A percentile compares a stretch with the other conserved stretches of the same genome.
Conservation (phyloP, 78 protist genomes). For the Fonticula alba region DNA sequence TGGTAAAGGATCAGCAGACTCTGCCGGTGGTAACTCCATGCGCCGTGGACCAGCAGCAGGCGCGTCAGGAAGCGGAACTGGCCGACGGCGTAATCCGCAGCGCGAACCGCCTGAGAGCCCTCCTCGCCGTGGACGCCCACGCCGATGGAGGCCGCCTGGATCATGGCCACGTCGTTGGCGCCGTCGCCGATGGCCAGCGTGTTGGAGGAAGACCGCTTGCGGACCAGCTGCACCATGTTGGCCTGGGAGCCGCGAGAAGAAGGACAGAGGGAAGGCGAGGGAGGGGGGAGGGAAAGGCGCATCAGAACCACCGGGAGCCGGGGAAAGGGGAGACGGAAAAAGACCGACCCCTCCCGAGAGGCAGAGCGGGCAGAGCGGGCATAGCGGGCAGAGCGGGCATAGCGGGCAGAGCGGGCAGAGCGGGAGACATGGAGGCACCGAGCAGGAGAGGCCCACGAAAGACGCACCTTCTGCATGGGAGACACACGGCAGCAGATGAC, state of each 20-base stretch:
- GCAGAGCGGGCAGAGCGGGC: too few species aligned
- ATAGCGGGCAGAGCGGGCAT: too few species aligned
- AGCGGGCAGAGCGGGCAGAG: too few species aligned
- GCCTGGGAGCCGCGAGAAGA: too few species aligned
- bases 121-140: slow-evolving; percentile 69
- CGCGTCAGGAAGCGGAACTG: slow-evolving; percentile 38
- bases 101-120: slow-evolving; percentile 62
- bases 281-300: too few species aligned
- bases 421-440: too few species aligned
- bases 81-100: slow-evolving; percentile 53
- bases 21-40: slow-evolving; percentile 33
- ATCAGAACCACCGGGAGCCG: slow-evolving; percentile 10
- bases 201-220: too few species aligned
- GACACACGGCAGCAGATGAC: slow-evolving; percentile 72
- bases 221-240: slow-evolving; percentile 14
- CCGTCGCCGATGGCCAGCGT: slow-evolving; percentile 77
- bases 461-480: slow-evolving; percentile 72
- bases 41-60: slow-evolving; percentile 50
- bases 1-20: slow-evolving; percentile 43
- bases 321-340: too few species aligned
- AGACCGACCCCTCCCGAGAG: too few species aligned
- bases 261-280: too few species aligned
- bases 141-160: slow-evolving; percentile 56
- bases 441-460: too few species aligned
- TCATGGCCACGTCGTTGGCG: slow-evolving; percentile 81